Evolutionary conservation across 257 asterid genomes (phyloP).

Genomic region (Solanum arcanum): DNA sequence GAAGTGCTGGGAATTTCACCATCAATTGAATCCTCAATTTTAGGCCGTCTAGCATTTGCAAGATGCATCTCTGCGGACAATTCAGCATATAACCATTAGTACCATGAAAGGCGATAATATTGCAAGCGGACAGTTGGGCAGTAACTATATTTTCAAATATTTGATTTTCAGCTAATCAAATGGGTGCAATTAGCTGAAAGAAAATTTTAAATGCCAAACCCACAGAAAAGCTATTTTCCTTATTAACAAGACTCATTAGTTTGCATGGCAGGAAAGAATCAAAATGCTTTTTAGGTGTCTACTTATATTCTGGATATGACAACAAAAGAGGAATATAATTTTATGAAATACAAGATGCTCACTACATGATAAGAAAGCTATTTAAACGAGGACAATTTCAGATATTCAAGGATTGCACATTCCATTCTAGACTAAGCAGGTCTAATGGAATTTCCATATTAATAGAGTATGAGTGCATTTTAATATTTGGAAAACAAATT

Average conservation of each 20-base stretch:
- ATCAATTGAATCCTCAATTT: constrained; percentile 49
- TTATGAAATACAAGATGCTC: neutral
- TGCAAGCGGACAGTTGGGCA: neutral
- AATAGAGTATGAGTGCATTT: neutral
- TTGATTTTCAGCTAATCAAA: neutral
- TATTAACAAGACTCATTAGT: neutral
- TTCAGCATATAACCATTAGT: constrained; percentile 7
- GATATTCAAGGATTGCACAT: neutral
- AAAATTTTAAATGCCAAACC: neutral
- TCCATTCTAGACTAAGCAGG: neutral
- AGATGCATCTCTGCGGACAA: constrained; percentile 65
- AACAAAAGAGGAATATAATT: neutral
- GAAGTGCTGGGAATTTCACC: constrained; percentile 84
- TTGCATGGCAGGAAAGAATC: neutral
- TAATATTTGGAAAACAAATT: neutral
- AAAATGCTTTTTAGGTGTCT: neutral
- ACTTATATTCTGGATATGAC: neutral
- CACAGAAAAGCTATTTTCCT: neutral
- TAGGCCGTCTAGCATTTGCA: constrained; percentile 62
- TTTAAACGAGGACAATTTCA: neutral
- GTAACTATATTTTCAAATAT: neutral
- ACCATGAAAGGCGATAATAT: neutral
- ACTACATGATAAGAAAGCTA: neutral
- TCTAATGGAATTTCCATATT: neutral
- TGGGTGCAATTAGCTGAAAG: neutral